phyloP scores from a whole-genome alignment of 495 filamentous ascomycete genomes.

The Aspergillus affinis region DNA sequence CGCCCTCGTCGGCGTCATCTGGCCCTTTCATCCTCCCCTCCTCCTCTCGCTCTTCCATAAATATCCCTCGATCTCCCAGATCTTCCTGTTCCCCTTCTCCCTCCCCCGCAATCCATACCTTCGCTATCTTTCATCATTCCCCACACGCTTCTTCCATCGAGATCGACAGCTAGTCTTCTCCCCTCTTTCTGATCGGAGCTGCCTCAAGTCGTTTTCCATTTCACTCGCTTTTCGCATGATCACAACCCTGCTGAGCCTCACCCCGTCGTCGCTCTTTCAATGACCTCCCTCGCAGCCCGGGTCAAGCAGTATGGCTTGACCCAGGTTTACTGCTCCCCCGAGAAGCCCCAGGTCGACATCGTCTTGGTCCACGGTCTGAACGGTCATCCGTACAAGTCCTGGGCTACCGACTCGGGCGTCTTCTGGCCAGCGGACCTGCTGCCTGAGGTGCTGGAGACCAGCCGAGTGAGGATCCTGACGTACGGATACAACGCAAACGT shows the following conservation, averaged over 20 bases:
- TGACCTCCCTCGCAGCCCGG: conserved; percentile 33
- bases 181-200: neutral
- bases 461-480: conserved; percentile 68
- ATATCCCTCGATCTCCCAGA: neutral
- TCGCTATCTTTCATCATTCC: conserved; percentile 1
- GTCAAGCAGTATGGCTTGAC: conserved; percentile 70
- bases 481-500: conserved; percentile 88
- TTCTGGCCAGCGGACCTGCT: conserved; percentile 80
- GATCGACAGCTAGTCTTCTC: neutral
- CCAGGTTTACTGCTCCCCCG: conserved; percentile 60
- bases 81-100: neutral
- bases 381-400: conserved; percentile 72
- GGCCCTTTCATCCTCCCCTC: conserved; percentile 12
- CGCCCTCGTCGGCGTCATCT: conserved; percentile 17
- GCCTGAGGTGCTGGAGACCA: conserved; percentile 59
- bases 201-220: neutral
- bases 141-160: neutral
- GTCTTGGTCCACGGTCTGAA: conserved; percentile 85
- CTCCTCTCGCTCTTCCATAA: neutral
- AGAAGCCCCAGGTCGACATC: conserved; percentile 47
- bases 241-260: neutral
- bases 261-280: conserved; percentile 5
- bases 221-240: neutral
- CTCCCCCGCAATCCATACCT: neutral
- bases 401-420: conserved; percentile 64